Evolutionary conservation across 169 alveolate species (phyloP).

Genomic region (Eimeria acervulina): DNA sequence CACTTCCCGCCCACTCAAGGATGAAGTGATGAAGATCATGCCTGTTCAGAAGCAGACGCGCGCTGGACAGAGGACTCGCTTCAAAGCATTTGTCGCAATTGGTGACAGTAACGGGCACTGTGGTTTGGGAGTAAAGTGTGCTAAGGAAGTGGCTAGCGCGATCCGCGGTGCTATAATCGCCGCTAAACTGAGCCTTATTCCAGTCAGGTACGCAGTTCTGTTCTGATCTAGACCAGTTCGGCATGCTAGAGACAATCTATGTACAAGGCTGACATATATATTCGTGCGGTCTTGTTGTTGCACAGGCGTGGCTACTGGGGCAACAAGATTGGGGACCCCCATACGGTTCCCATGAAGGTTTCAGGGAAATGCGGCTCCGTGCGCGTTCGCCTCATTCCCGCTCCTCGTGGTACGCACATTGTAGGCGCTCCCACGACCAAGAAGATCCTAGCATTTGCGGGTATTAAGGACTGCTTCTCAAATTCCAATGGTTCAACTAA

Average conservation of each 20-base stretch:
- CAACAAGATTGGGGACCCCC: slow-evolving; percentile 99
- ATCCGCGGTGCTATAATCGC: slow-evolving; percentile 99
- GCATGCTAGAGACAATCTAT: background rate
- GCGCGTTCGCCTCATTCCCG: slow-evolving; percentile 99
- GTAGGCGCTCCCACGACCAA: slow-evolving; percentile 99
- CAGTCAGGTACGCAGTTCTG: slow-evolving; percentile 92
- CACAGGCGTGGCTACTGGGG: slow-evolving; percentile 99
- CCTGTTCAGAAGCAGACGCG: slow-evolving; percentile 99
- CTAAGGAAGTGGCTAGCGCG: slow-evolving; percentile 99
- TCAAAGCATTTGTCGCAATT: slow-evolving; percentile 99
- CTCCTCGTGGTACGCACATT: slow-evolving; percentile 99
- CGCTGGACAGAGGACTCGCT: slow-evolving; percentile 99
- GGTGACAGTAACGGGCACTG: slow-evolving; percentile 94
- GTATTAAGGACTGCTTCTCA: slow-evolving; percentile 99
- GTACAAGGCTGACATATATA: background rate
- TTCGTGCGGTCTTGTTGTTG: background rate
- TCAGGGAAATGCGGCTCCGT: slow-evolving; percentile 99
- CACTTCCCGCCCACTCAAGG: slow-evolving; percentile 93
- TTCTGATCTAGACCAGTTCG: background rate
- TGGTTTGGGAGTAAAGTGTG: slow-evolving; percentile 94
- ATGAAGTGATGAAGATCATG: slow-evolving; percentile 99
- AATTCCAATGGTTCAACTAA: slow-evolving; percentile 98
- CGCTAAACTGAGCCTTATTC: slow-evolving; percentile 99
- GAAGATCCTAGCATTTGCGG: slow-evolving; percentile 98
- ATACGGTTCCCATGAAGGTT: slow-evolving; percentile 99